Percentiles rank a stretch among this genome's conserved stretches.
These are phyloP conservation scores for Secale cereale DNA, from an alignment of 176 grass and related monocot genomes.

Conservation along the genomic window DNA sequence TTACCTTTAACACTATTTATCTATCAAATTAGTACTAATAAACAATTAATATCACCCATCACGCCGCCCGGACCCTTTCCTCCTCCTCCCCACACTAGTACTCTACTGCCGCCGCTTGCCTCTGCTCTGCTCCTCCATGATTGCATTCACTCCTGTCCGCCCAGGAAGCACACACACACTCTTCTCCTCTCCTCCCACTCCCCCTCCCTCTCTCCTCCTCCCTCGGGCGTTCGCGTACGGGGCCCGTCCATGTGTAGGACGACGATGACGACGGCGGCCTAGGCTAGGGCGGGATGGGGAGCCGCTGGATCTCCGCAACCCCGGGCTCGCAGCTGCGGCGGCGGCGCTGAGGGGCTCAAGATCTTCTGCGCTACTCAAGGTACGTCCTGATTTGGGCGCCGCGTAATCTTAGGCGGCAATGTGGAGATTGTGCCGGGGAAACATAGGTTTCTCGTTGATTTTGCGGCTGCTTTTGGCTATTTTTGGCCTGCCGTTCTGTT, in stretches of 20 bases:
- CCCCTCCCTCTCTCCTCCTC: not conserved
- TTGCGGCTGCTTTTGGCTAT: not conserved
- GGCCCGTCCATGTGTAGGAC: not conserved
- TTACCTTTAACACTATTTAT: conserved; percentile 28
- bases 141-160: conserved; percentile 30
- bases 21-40: not conserved
- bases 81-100: not conserved
- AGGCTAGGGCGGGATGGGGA: conserved; percentile 25
- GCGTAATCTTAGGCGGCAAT: conserved; percentile 20
- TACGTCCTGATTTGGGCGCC: conserved; percentile 23
- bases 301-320: not conserved
- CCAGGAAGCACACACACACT: not conserved
- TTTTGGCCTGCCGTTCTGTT: conserved; percentile 8
- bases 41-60: conserved; percentile 50
- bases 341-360: not conserved
- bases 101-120: not conserved
- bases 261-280: conserved; percentile 5
- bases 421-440: not conserved
- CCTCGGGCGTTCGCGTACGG: not conserved
- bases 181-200: not conserved
- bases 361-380: conserved; percentile 11
- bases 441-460: not conserved
- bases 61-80: not conserved
- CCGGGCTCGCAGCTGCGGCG: conserved; percentile 16
- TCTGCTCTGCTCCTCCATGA: conserved; percentile 26